A percentile compares a stretch with the other conserved stretches of the same genome.
Conservation (phyloP, 208 protist species). For the Trypanosoma scelopori region DNA sequence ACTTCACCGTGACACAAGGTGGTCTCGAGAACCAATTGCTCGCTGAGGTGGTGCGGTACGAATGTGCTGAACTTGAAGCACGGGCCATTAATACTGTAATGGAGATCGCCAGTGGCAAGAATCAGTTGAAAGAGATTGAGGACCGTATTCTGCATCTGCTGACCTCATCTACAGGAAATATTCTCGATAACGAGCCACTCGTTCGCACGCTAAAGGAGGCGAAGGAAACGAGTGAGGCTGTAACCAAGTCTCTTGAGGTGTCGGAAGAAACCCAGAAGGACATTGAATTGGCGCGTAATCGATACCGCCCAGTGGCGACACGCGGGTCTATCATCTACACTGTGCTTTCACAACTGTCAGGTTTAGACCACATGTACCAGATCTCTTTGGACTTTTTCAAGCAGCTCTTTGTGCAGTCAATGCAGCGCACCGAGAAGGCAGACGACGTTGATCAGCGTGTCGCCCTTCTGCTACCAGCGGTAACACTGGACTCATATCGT, state of each 20-base stretch:
- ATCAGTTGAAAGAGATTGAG: conserved; percentile 93
- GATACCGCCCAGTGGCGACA: conserved; percentile 92
- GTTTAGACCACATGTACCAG: conserved; percentile 95
- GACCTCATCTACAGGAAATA: conserved; percentile 92
- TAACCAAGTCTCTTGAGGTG: conserved; percentile 88
- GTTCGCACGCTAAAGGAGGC: conserved; percentile 94
- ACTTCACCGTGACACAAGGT: conserved; percentile 94
- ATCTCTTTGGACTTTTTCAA: conserved; percentile 94
- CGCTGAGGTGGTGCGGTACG: conserved; percentile 89
- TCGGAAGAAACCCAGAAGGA: conserved; percentile 93
- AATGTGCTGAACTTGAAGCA: conserved; percentile 92
- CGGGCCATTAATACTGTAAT: conserved; percentile 91
- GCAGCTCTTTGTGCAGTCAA: conserved; percentile 85
- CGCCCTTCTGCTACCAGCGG: conserved; percentile 75
- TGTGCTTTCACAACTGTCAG: conserved; percentile 90
- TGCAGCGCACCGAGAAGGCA: conserved; percentile 87
- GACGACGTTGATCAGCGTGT: conserved; percentile 78
- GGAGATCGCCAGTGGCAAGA: conserved; percentile 94
- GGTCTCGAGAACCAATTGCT: conserved; percentile 94
- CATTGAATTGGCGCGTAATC: conserved; percentile 91
- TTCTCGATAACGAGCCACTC: conserved; percentile 95
- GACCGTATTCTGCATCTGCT: conserved; percentile 94
- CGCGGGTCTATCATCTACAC: conserved; percentile 95
- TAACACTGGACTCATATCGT: conserved; percentile 89
- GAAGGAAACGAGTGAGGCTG: conserved; percentile 91